A percentile compares a stretch with the other conserved stretches of the same genome.
phyloP scores from a whole-genome alignment of 768 basidiomycete genomes.

The Dacryopinax spathularia region DNA sequence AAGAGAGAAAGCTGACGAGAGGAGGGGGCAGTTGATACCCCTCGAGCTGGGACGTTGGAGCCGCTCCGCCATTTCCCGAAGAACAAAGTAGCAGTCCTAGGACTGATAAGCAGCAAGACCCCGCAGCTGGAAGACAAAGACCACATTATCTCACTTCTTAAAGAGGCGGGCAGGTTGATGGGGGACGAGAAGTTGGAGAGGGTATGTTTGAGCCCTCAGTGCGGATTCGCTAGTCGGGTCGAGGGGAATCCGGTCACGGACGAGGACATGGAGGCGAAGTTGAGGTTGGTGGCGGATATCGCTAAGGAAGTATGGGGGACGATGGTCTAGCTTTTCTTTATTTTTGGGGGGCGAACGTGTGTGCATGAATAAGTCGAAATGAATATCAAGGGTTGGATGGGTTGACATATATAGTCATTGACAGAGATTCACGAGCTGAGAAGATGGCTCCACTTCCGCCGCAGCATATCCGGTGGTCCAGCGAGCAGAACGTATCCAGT shows the following conservation, averaged over 20 bases:
- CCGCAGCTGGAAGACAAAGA: conserved; percentile 40
- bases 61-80: conserved; percentile 22
- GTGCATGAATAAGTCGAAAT: no score
- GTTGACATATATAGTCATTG: no score
- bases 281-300: conserved; percentile 31
- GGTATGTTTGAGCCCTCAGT: conserved; percentile 38
- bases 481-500: no score
- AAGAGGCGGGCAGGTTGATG: conserved; percentile 40
- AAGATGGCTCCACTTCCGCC: no score
- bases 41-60: conserved; percentile 39
- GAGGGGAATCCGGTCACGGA: conserved; percentile 41
- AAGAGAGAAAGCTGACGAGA: neutral
- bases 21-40: conserved; percentile 45
- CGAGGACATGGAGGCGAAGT: conserved; percentile 25
- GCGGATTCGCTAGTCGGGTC: conserved; percentile 47
- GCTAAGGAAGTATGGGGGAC: conserved; percentile 19
- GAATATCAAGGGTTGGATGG: no score
- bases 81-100: conserved; percentile 30
- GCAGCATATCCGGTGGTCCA: no score
- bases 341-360: no score
- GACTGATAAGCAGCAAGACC: conserved; percentile 33
- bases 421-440: no score
- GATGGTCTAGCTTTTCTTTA: no score
- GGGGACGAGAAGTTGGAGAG: conserved; percentile 28
- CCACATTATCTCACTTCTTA: conserved; percentile 36